These are phyloP conservation scores for Chrysanthemum seticuspe DNA, from an alignment of 129 eudicot species.

Conservation along the genomic window DNA sequence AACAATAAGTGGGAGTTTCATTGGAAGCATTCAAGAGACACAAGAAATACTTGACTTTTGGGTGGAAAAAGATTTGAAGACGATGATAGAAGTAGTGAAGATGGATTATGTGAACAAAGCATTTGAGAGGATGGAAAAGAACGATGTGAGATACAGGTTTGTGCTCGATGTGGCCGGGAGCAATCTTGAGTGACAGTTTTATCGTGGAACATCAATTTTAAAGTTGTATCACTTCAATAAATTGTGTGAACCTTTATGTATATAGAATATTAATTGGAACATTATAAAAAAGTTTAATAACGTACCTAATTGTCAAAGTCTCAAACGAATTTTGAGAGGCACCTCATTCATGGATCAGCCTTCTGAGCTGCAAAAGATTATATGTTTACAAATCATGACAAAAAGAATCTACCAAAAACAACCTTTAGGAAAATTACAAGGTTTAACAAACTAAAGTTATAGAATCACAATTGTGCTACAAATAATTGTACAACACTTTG, in stretches of 20 bases:
- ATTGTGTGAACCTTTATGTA: neutral
- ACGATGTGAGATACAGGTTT: slow-evolving; percentile 62
- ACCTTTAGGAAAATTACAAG: slow-evolving; percentile 11
- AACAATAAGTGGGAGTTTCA: slow-evolving; percentile 52
- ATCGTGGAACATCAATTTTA: neutral
- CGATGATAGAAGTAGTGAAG: slow-evolving; percentile 53
- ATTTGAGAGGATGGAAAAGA: slow-evolving; percentile 55
- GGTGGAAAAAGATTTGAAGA: slow-evolving; percentile 50
- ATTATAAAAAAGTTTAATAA: neutral
- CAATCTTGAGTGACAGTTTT: slow-evolving; percentile 37
- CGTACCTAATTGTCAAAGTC: neutral
- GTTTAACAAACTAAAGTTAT: neutral
- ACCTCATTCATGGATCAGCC: neutral
- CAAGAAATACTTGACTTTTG: slow-evolving; percentile 53
- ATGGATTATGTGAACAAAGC: slow-evolving; percentile 61
- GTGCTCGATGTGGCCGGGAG: slow-evolving; percentile 60
- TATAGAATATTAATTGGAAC: neutral
- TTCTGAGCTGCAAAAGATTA: neutral
- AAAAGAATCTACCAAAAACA: neutral
- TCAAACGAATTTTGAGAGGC: neutral
- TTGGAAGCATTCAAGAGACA: slow-evolving; percentile 53
- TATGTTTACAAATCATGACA: neutral
- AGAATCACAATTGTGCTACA: slow-evolving; percentile 25
- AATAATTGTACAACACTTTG: slow-evolving; percentile 33
- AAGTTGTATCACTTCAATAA: slow-evolving; percentile 22